phyloP scores from a whole-genome alignment of 2,329 filamentous ascomycete species.

The Colletotrichum caudatum region DNA sequence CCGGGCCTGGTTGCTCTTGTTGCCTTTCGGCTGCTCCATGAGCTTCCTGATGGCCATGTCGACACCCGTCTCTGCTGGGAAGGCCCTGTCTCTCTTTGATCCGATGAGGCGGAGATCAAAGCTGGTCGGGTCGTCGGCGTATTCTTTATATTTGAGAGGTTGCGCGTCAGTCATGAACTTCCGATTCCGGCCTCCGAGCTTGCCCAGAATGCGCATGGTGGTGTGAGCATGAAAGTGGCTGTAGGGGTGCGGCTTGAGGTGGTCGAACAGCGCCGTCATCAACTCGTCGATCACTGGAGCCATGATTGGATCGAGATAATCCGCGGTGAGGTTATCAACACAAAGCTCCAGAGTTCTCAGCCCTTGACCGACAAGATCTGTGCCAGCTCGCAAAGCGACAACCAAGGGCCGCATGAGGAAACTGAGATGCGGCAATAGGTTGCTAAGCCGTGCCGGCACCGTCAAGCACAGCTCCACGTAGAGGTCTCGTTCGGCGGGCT shows the following conservation, averaged over 20 bases:
- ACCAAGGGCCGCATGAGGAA: conserved; percentile 98
- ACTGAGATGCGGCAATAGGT: conserved; percentile 92
- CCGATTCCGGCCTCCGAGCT: conserved; percentile 92
- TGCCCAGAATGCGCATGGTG: conserved; percentile 96
- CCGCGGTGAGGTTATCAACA: conserved; percentile 96
- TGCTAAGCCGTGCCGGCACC: conserved; percentile 92
- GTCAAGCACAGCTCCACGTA: conserved; percentile 98
- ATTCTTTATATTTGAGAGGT: conserved; percentile 84
- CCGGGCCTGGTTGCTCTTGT: conserved; percentile 65
- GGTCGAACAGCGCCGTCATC: conserved; percentile 97
- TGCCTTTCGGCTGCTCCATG: conserved; percentile 79
- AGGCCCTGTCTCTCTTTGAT: conserved; percentile 87
- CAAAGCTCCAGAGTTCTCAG: conserved; percentile 94
- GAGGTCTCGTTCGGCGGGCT: conserved; percentile 89
- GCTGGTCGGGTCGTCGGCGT: conserved; percentile 87
- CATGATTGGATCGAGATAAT: conserved; percentile 99
- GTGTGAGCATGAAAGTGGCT: conserved; percentile 98
- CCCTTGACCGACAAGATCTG: conserved; percentile 94
- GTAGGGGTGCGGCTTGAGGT: conserved; percentile 92
- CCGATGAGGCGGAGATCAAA: conserved; percentile 92
- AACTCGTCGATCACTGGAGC: conserved; percentile 98
- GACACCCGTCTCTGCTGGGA: conserved; percentile 87
- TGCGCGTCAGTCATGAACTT: conserved; percentile 95
- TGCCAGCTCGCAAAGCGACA: conserved; percentile 91
- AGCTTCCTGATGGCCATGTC: conserved; percentile 91